A percentile compares a stretch with the other conserved stretches of the same genome.
These are phyloP conservation scores for Claviceps cyperi DNA, from an alignment of 2,329 filamentous ascomycete species.

Conservation along the genomic window DNA sequence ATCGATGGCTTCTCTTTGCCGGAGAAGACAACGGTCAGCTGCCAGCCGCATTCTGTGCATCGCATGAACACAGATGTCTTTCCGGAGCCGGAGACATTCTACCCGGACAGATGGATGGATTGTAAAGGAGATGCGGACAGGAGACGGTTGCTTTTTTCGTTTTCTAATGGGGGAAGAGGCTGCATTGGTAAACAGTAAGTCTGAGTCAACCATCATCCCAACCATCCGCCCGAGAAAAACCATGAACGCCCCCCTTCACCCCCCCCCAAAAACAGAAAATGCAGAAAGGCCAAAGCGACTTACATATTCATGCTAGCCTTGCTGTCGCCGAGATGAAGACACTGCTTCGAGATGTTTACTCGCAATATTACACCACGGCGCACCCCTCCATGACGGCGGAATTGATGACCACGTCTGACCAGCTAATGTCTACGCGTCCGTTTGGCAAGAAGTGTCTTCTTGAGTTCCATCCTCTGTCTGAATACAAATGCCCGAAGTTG, in stretches of 20 bases:
- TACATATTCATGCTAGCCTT: constrained; percentile 21
- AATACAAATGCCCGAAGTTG: neutral
- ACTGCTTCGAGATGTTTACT: constrained; percentile 48
- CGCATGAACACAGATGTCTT: constrained; percentile 53
- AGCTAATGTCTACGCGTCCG: constrained; percentile 52
- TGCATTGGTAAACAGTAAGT: constrained; percentile 55
- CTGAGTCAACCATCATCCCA: neutral
- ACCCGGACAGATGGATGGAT: constrained; percentile 72
- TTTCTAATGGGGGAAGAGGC: constrained; percentile 49
- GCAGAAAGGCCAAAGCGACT: neutral
- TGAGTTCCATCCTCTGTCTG: constrained; percentile 25
- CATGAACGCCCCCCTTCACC: too few species aligned
- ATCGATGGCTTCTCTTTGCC: constrained; percentile 43
- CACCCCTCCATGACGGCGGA: constrained; percentile 37
- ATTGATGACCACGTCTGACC: constrained; percentile 51
- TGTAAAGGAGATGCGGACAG: constrained; percentile 58
- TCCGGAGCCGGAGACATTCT: constrained; percentile 60
- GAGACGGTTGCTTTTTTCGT: constrained; percentile 48
- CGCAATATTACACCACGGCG: constrained; percentile 38
- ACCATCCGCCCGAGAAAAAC: too few species aligned
- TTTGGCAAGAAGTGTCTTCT: constrained; percentile 44
- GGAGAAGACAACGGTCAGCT: constrained; percentile 40
- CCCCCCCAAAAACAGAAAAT: constrained; percentile 4
- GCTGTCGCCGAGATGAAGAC: constrained; percentile 56
- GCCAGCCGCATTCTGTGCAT: constrained; percentile 47